Evolutionary conservation across 345 rosid species (phyloP).

Genomic region (Gossypium arboreum): DNA sequence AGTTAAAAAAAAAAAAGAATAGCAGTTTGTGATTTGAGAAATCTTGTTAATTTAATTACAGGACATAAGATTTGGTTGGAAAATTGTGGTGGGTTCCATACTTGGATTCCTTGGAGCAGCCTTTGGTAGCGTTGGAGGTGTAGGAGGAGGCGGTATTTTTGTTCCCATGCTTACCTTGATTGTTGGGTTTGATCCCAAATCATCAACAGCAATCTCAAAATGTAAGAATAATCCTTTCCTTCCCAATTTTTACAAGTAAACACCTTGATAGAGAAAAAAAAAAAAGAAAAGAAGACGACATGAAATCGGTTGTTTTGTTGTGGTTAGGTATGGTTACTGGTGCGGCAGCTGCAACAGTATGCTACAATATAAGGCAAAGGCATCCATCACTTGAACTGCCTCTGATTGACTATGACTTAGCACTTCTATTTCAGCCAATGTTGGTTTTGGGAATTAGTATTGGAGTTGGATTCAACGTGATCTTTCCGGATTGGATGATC

Average conservation of each 20-base stretch:
- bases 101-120: slow-evolving; percentile 53
- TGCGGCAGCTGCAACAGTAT: slow-evolving; percentile 38
- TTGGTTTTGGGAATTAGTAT: slow-evolving; percentile 46
- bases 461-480: slow-evolving; percentile 43
- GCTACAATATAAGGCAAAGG: slow-evolving; percentile 36
- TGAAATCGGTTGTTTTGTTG: no score
- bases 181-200: slow-evolving; percentile 47
- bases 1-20: not conserved
- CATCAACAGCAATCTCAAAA: slow-evolving; percentile 48
- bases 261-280: no score
- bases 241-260: no score
- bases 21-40: not conserved
- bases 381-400: slow-evolving; percentile 49
- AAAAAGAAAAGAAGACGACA: no score
- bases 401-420: slow-evolving; percentile 50
- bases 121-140: slow-evolving; percentile 53
- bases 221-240: slow-evolving; percentile 23
- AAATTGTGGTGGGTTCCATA: slow-evolving; percentile 34
- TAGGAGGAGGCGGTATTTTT: slow-evolving; percentile 53
- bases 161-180: slow-evolving; percentile 50
- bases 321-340: slow-evolving; percentile 45
- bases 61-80: slow-evolving; percentile 43
- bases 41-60: slow-evolving; percentile 12
- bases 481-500: slow-evolving; percentile 55
- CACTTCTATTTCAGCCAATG: slow-evolving; percentile 49